These are phyloP conservation scores for Apophysomyces variabilis DNA, from an alignment of 371 early-diverging fungal genomes.

Conservation along the genomic window DNA sequence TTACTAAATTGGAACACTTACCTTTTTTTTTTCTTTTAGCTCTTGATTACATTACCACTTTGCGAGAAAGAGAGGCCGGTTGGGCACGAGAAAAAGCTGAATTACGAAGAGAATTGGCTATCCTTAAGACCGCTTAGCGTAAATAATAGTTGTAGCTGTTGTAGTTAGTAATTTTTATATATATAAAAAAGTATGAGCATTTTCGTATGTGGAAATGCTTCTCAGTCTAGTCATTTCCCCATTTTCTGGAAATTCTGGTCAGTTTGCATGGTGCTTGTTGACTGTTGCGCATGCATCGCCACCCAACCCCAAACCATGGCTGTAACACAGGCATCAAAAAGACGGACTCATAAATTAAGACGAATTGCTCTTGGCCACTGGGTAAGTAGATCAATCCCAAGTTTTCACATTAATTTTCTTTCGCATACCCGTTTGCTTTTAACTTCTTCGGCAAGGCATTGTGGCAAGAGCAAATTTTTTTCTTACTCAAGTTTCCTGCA, in stretches of 20 bases:
- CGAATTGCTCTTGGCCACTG: neutral
- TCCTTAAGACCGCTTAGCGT: slow-evolving; percentile 5
- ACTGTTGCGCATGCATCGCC: neutral
- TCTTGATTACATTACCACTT: slow-evolving; percentile 7
- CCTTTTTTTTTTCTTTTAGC: neutral
- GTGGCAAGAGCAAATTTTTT: too few relatives aligned
- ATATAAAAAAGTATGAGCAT: neutral
- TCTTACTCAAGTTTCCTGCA: too few relatives aligned
- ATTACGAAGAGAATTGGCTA: slow-evolving; percentile 9
- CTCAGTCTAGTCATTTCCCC: neutral
- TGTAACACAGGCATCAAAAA: neutral
- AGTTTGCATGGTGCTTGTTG: neutral
- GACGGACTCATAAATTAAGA: neutral
- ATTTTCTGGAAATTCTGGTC: neutral
- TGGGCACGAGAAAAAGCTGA: slow-evolving; percentile 10
- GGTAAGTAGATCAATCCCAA: neutral
- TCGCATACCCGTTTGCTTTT: too few relatives aligned
- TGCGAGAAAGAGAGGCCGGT: slow-evolving; percentile 8
- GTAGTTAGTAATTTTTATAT: slow-evolving; percentile 7
- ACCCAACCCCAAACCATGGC: neutral
- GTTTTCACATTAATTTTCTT: too few relatives aligned
- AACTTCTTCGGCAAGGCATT: too few relatives aligned
- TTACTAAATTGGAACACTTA: neutral
- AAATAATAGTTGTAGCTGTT: neutral
- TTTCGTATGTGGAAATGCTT: neutral